These are phyloP conservation scores for Fusarium guadeloupense DNA, from an alignment of 2,329 filamentous ascomycete genomes.

Conservation along the genomic window DNA sequence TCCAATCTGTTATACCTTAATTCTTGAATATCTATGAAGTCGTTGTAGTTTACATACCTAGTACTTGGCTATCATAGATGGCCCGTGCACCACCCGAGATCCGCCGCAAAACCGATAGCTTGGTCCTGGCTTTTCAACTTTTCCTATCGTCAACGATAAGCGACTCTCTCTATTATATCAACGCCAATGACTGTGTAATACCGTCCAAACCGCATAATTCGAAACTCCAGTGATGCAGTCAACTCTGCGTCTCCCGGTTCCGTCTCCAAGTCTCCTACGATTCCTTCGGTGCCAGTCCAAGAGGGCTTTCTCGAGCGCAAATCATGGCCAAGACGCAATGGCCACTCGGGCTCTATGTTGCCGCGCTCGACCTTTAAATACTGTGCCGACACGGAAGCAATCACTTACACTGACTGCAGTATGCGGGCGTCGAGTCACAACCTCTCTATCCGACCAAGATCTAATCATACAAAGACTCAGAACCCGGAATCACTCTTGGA, in stretches of 20 bases:
- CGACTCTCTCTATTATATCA: constrained; percentile 10
- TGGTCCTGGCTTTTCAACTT: constrained; percentile 23
- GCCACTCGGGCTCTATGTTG: constrained; percentile 29
- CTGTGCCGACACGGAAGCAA: constrained; percentile 18
- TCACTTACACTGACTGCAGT: constrained; percentile 14
- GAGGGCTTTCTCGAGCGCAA: constrained; percentile 61
- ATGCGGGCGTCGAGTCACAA: constrained; percentile 22
- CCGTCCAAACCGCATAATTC: constrained; percentile 4
- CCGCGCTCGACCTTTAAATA: constrained; percentile 25
- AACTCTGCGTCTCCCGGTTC: constrained; percentile 56
- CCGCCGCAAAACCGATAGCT: constrained; percentile 17
- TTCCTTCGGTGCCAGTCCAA: constrained; percentile 79
- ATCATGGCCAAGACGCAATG: constrained; percentile 45
- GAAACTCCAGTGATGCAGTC: constrained; percentile 54
- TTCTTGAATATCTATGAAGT: too few relatives aligned
- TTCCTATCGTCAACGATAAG: constrained; percentile 31
- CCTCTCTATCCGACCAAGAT: constrained; percentile 42
- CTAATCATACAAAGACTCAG: constrained; percentile 28
- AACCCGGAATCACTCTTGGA: constrained; percentile 10
- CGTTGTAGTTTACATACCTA: too few relatives aligned
- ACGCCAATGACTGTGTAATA: constrained; percentile 31
- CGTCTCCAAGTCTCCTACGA: constrained; percentile 69
- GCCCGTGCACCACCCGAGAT: constrained; percentile 19
- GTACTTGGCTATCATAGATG: too few relatives aligned
- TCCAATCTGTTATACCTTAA: background rate